Conservation (phyloP, 2,329 filamentous ascomycete genomes). For the Colletotrichum falcatum region DNA sequence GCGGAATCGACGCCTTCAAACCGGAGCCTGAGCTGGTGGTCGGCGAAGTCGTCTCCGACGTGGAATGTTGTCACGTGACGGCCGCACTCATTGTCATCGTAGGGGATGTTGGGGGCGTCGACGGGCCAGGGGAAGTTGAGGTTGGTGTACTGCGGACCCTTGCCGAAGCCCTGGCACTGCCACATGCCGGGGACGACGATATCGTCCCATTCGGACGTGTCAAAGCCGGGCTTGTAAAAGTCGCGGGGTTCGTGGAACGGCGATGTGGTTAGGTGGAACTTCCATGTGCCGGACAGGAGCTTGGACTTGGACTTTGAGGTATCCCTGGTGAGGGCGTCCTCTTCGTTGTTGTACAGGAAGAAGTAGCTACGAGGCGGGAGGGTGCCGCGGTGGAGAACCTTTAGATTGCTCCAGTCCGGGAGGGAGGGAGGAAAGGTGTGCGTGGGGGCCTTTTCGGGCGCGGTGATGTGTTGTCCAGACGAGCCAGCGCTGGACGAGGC, state of each 20-base stretch:
- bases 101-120: constrained; percentile 72
- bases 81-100: constrained; percentile 74
- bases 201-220: constrained; percentile 57
- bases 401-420: constrained; percentile 72
- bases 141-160: constrained; percentile 77
- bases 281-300: constrained; percentile 66
- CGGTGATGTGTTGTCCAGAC: constrained; percentile 11
- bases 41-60: constrained; percentile 59
- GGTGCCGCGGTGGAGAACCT: constrained; percentile 67
- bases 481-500: constrained; percentile 12
- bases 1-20: constrained; percentile 82
- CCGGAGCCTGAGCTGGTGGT: constrained; percentile 71
- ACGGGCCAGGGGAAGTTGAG: constrained; percentile 75
- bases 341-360: constrained; percentile 60
- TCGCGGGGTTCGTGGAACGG: constrained; percentile 59
- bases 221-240: constrained; percentile 54
- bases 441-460: constrained; percentile 6
- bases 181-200: constrained; percentile 76
- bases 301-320: constrained; percentile 53
- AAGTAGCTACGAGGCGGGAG: constrained; percentile 67
- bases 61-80: constrained; percentile 71
- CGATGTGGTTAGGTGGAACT: constrained; percentile 61
- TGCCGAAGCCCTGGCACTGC: constrained; percentile 76
- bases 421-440: constrained; percentile 47
- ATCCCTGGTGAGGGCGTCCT: constrained; percentile 61